phyloP scores from a whole-genome alignment of 805 yeast species.

The Wickerhamomyces xylosicus region DNA sequence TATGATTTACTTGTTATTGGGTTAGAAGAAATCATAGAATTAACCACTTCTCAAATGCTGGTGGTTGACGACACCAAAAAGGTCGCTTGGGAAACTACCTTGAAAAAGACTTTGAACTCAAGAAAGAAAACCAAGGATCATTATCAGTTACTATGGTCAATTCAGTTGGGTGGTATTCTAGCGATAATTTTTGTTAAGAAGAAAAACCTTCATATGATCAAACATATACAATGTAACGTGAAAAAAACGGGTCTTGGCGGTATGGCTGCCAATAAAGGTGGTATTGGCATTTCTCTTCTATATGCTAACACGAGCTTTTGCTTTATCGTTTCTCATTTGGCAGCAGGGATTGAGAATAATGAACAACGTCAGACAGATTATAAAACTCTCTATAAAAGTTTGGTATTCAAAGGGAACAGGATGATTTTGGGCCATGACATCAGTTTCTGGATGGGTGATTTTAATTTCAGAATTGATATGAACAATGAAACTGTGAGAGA shows the following conservation, averaged over 20 bases:
- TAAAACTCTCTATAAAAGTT: slow-evolving; percentile 62
- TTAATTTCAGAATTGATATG: slow-evolving; percentile 73
- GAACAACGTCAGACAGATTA: slow-evolving; percentile 84
- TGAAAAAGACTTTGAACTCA: slow-evolving; percentile 36
- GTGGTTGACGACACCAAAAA: slow-evolving; percentile 59
- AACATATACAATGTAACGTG: slow-evolving; percentile 56
- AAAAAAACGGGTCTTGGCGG: slow-evolving; percentile 95
- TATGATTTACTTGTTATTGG: slow-evolving; percentile 76
- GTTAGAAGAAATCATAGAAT: slow-evolving; percentile 80
- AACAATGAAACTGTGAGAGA: slow-evolving; percentile 61
- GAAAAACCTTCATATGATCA: slow-evolving; percentile 38
- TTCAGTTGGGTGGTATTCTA: slow-evolving; percentile 80
- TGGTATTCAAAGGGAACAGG: slow-evolving; percentile 49
- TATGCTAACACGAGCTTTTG: slow-evolving; percentile 64
- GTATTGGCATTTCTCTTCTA: slow-evolving; percentile 57
- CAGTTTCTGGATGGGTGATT: slow-evolving; percentile 87
- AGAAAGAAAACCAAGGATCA: slow-evolving; percentile 15
- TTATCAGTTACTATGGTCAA: slow-evolving; percentile 56
- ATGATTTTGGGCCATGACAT: slow-evolving; percentile 70
- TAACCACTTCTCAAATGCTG: slow-evolving; percentile 75
- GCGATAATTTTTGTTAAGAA: slow-evolving; percentile 58
- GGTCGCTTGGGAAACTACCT: slow-evolving; percentile 54
- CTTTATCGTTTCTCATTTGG: slow-evolving; percentile 78
- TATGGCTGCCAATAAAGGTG: slow-evolving; percentile 76
- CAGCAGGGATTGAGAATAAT: slow-evolving; percentile 79